Conservation (phyloP, 1,139 yeast species). For the Sugiyamaella sp. region DNA sequence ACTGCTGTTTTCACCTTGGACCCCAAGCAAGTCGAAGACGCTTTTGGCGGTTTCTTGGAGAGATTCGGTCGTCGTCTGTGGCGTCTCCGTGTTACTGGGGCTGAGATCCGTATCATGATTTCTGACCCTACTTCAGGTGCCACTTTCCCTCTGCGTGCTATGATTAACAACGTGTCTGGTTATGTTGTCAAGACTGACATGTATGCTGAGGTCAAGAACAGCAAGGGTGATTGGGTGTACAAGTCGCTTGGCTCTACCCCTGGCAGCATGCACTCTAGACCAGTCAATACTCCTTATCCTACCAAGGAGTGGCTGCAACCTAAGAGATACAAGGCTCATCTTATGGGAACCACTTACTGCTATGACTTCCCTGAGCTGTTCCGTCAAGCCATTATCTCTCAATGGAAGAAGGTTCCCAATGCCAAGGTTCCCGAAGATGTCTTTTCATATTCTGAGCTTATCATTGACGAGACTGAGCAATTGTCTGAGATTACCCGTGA, state of each 20-base stretch:
- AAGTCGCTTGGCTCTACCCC: constrained; percentile 84
- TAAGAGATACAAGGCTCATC: constrained; percentile 96
- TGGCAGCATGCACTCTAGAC: constrained; percentile 96
- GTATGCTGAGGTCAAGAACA: constrained; percentile 90
- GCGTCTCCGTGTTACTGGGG: constrained; percentile 96
- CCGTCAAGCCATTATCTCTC: constrained; percentile 85
- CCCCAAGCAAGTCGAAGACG: constrained; percentile 96
- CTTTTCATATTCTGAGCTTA: constrained; percentile 78
- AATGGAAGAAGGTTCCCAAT: constrained; percentile 67
- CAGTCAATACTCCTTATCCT: constrained; percentile 94
- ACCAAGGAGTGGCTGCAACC: constrained; percentile 98
- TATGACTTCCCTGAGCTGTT: constrained; percentile 98
- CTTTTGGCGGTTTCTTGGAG: constrained; percentile 96
- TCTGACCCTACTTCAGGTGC: constrained; percentile 84
- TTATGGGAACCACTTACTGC: constrained; percentile 97
- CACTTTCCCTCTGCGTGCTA: constrained; percentile 94
- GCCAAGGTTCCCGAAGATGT: constrained; percentile 73
- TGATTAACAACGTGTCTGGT: constrained; percentile 94
- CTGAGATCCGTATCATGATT: constrained; percentile 95
- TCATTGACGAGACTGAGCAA: constrained; percentile 67
- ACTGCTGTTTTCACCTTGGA: constrained; percentile 92
- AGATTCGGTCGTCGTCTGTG: constrained; percentile 96
- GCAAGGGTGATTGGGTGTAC: constrained; percentile 95
- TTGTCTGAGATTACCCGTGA: constrained; percentile 91
- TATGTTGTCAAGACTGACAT: constrained; percentile 95